Evolutionary conservation across 805 yeast species (phyloP).

Genomic region (Candida suzukii): DNA sequence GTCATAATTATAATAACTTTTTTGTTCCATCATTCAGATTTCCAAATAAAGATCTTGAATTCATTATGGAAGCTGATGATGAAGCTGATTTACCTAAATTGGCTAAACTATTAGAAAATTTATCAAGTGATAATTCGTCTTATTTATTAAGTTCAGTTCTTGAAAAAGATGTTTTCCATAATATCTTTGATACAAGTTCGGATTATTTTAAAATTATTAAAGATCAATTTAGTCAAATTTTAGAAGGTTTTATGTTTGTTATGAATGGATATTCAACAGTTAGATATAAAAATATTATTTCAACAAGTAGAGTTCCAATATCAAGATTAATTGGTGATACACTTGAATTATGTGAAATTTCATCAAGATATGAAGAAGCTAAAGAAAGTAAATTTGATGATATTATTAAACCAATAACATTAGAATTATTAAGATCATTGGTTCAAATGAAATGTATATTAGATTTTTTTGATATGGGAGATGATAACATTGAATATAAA

Average conservation of each 20-base stretch:
- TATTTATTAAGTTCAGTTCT: conserved; percentile 20
- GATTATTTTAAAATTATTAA: not conserved
- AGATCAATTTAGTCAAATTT: not conserved
- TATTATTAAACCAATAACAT: conserved; percentile 11
- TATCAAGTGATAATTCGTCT: conserved; percentile 23
- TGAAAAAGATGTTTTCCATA: conserved; percentile 18
- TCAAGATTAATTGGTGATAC: conserved; percentile 36
- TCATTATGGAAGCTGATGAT: not conserved
- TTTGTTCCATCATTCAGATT: conserved; percentile 37
- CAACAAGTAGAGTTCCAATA: conserved; percentile 11
- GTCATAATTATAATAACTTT: conserved; percentile 36
- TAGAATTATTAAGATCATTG: conserved; percentile 32
- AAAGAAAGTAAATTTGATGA: not conserved
- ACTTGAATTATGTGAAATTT: conserved; percentile 51
- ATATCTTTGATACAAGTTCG: conserved; percentile 14
- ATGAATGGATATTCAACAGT: not conserved
- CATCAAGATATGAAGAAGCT: conserved; percentile 38
- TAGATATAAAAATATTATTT: not conserved
- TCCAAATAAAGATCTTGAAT: conserved; percentile 7
- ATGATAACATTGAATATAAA: conserved; percentile 8
- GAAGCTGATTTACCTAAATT: conserved; percentile 6
- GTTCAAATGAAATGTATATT: conserved; percentile 32
- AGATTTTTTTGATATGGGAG: conserved; percentile 14
- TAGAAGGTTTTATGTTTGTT: conserved; percentile 14
- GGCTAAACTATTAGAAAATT: conserved; percentile 19